A percentile compares a stretch with the other conserved stretches of the same genome.
Evolutionary conservation across 805 yeast genomes (phyloP).

Genomic region (Yueomyces sp.): DNA sequence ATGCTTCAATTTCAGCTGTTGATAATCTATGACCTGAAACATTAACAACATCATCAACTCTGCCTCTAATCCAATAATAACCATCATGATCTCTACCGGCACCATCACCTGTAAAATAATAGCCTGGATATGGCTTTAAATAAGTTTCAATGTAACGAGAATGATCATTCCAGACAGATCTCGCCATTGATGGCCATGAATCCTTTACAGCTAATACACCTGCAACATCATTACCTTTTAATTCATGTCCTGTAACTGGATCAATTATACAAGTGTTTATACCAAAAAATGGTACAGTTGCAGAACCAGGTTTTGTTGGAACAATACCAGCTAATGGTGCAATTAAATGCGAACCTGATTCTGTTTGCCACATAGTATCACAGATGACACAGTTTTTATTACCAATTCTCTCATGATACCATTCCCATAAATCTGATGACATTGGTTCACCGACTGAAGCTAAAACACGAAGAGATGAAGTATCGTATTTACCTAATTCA

Average conservation of each 20-base stretch:
- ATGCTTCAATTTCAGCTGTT: slow-evolving; percentile 83
- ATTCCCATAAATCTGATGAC: slow-evolving; percentile 77
- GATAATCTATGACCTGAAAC: slow-evolving; percentile 79
- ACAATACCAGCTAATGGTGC: slow-evolving; percentile 66
- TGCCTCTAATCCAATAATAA: slow-evolving; percentile 72
- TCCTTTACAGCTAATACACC: slow-evolving; percentile 64
- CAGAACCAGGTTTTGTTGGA: slow-evolving; percentile 78
- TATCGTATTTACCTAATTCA: slow-evolving; percentile 46
- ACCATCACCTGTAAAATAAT: slow-evolving; percentile 82
- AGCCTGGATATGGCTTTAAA: slow-evolving; percentile 67
- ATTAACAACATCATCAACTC: slow-evolving; percentile 82
- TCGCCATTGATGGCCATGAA: slow-evolving; percentile 79
- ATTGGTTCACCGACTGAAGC: slow-evolving; percentile 86
- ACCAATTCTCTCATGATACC: slow-evolving; percentile 68
- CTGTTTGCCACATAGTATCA: slow-evolving; percentile 88
- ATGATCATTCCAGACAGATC: slow-evolving; percentile 71
- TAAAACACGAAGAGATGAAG: slow-evolving; percentile 50
- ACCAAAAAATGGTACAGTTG: slow-evolving; percentile 77
- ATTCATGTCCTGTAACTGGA: slow-evolving; percentile 60
- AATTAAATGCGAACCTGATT: slow-evolving; percentile 69
- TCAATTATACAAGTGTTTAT: slow-evolving; percentile 61
- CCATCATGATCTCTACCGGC: slow-evolving; percentile 80
- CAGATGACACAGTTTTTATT: slow-evolving; percentile 55
- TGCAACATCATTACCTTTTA: slow-evolving; percentile 57
- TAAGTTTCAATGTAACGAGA: slow-evolving; percentile 69